phyloP scores from a whole-genome alignment of 345 rosid genomes.

The Populus pruinosa region DNA sequence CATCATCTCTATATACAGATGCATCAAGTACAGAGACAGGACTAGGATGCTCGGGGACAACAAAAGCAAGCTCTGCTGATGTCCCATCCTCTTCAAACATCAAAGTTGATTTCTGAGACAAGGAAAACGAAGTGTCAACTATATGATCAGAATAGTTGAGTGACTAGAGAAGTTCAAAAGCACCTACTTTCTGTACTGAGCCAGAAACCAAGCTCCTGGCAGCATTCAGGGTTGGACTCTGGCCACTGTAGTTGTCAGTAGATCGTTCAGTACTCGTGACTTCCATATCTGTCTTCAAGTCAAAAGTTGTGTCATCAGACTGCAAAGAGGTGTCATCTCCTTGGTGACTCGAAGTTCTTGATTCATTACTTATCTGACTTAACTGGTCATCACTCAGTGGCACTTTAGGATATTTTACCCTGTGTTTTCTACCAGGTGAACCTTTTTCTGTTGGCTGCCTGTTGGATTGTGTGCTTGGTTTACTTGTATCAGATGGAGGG shows the following conservation, averaged over 20 bases:
- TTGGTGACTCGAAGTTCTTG: slow-evolving; percentile 56
- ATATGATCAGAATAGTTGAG: slow-evolving; percentile 10
- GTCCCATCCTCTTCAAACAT: slow-evolving; percentile 47
- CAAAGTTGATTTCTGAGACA: slow-evolving; percentile 46
- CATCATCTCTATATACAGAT: slow-evolving; percentile 53
- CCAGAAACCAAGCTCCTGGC: slow-evolving; percentile 37
- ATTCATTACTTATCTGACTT: slow-evolving; percentile 72
- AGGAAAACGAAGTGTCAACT: slow-evolving; percentile 16
- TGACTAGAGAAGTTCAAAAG: slow-evolving; percentile 7
- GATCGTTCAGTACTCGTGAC: slow-evolving; percentile 32
- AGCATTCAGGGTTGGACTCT: slow-evolving; percentile 39
- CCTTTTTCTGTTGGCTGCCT: slow-evolving; percentile 41
- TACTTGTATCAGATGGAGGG: slow-evolving; percentile 64
- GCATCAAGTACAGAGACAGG: slow-evolving; percentile 84
- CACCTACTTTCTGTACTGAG: slow-evolving; percentile 50
- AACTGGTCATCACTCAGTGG: slow-evolving; percentile 61
- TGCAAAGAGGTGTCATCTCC: slow-evolving; percentile 53
- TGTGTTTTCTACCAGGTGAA: slow-evolving; percentile 60
- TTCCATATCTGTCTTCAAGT: slow-evolving; percentile 35
- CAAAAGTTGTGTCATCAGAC: slow-evolving; percentile 46
- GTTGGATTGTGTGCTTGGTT: slow-evolving; percentile 50
- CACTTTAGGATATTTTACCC: slow-evolving; percentile 40
- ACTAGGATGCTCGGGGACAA: slow-evolving; percentile 67
- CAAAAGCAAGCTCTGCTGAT: slow-evolving; percentile 38
- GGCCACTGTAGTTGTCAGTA: slow-evolving; percentile 33